Base-by-base conservation (phyloP, 1,139 yeast species). In the Hemisphaericaspora xylofermentans region DNA sequence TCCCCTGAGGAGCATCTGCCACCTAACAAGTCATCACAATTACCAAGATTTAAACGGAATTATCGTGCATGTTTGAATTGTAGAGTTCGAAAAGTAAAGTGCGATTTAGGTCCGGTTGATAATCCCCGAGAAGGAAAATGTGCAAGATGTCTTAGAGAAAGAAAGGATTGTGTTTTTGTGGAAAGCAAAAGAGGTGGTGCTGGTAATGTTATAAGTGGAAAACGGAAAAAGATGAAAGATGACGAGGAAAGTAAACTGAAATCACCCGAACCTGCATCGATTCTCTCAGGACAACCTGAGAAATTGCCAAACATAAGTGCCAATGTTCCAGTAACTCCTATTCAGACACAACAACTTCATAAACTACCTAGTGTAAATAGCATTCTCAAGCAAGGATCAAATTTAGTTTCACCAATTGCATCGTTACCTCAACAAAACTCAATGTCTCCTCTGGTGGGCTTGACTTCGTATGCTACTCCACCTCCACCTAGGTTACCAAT, bases 51-150 rank as follows among this genome's bases (percentile, higher is more conserved):
- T 56, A 72, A 71, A 49, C 63, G 97, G 45, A 82, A 84, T 50
- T 89, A 86, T 60, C 75, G 80, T 46, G 97, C 97, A 0, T 89
- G 97, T 55, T 64, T 85, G 39, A 86, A 82, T 61, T 89, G 97
- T 60, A 74, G 96, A 12, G 77, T 82, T 8, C 76, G 95, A 29
- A 89, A 89, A 56, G 88, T 87, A 36, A 82, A 83, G 55, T 89
- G 97, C 64, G 95, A 88, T 54, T 63, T 88, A 49, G 96, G 95
- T 2, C 80, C 83, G 3, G 79, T 82, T 10, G 84, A 82, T 43
- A 74, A 73, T 43, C 96, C 96, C 0, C 71, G 74, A 40, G 82
- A 80, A 7, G 95, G 95, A 6, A 94, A 94, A 15, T 91, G 98
- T 71, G 84, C 81, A 3, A 66, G 97, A 41, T 89, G 97, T 56